Conservation (phyloP, 805 yeast species). For the Zygoascus tannicola region DNA sequence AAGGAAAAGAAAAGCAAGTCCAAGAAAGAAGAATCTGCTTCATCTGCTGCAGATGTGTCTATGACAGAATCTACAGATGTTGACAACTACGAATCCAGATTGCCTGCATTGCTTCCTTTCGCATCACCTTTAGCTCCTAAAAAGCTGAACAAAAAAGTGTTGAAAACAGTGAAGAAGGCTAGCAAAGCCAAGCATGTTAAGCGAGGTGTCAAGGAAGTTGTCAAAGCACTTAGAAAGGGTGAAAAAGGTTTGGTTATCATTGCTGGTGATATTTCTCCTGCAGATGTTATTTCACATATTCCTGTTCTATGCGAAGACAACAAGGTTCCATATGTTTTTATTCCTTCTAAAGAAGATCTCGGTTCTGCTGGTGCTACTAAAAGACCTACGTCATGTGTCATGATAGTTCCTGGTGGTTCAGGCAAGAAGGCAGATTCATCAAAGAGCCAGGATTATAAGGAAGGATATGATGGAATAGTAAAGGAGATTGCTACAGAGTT, state of each 20-base stretch:
- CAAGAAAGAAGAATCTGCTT: slow-evolving; percentile 4
- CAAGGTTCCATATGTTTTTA: slow-evolving; percentile 82
- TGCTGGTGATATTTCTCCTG: slow-evolving; percentile 97
- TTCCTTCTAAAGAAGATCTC: slow-evolving; percentile 95
- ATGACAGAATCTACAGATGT: slow-evolving; percentile 25
- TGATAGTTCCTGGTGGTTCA: slow-evolving; percentile 87
- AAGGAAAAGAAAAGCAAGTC: slow-evolving; percentile 20
- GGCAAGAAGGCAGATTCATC: slow-evolving; percentile 61
- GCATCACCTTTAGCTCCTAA: slow-evolving; percentile 94
- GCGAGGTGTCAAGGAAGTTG: slow-evolving; percentile 98
- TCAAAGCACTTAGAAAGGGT: slow-evolving; percentile 94
- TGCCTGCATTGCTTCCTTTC: slow-evolving; percentile 84
- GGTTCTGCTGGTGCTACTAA: slow-evolving; percentile 99
- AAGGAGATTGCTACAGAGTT: slow-evolving; percentile 56
- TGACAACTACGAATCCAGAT: slow-evolving; percentile 86
- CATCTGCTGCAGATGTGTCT: slow-evolving; percentile 1
- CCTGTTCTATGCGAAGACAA: slow-evolving; percentile 96
- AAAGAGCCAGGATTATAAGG: slow-evolving; percentile 81
- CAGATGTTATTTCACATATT: slow-evolving; percentile 92
- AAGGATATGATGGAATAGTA: slow-evolving; percentile 84
- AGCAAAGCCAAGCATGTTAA: slow-evolving; percentile 97
- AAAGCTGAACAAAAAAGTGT: slow-evolving; percentile 87
- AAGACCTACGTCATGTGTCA: slow-evolving; percentile 97
- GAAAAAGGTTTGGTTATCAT: slow-evolving; percentile 93
- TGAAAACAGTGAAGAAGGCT: slow-evolving; percentile 94